Conservation (phyloP, 306 rosid genomes). For the Myrica gale region DNA sequence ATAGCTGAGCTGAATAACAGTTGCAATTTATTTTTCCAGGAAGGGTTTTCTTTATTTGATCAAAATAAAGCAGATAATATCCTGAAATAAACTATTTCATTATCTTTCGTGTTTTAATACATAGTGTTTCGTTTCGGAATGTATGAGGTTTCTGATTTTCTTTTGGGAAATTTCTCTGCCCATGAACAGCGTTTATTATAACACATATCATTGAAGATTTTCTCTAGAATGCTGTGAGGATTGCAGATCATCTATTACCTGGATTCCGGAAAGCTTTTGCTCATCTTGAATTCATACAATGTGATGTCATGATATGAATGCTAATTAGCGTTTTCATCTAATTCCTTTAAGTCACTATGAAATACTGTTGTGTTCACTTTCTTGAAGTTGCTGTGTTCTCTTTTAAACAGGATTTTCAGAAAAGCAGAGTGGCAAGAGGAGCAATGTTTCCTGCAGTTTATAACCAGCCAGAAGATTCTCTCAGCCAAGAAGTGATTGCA, state of each 20-base stretch:
- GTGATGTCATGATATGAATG: neutral
- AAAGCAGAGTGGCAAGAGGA: constrained; percentile 52
- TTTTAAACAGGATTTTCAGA: constrained; percentile 58
- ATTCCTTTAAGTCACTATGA: neutral
- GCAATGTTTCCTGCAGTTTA: constrained; percentile 54
- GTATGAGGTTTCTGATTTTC: neutral
- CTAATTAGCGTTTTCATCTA: neutral
- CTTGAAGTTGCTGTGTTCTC: neutral
- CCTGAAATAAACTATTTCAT: too few relatives aligned
- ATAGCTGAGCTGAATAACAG: too few relatives aligned
- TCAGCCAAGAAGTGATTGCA: constrained; percentile 57
- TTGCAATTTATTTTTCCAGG: neutral
- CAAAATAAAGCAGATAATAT: neutral
- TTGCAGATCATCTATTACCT: neutral
- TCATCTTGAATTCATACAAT: neutral
- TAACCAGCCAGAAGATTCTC: constrained; percentile 58
- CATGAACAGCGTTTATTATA: neutral
- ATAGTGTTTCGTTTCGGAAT: neutral
- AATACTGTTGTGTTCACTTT: neutral
- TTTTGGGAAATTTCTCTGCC: neutral
- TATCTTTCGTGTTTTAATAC: neutral
- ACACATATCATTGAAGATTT: neutral
- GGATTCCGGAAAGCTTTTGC: neutral
- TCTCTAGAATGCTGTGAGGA: neutral
- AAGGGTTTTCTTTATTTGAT: neutral